Conservation (phyloP, 2,329 filamentous ascomycete species). For the Raffaelea albimanens region DNA sequence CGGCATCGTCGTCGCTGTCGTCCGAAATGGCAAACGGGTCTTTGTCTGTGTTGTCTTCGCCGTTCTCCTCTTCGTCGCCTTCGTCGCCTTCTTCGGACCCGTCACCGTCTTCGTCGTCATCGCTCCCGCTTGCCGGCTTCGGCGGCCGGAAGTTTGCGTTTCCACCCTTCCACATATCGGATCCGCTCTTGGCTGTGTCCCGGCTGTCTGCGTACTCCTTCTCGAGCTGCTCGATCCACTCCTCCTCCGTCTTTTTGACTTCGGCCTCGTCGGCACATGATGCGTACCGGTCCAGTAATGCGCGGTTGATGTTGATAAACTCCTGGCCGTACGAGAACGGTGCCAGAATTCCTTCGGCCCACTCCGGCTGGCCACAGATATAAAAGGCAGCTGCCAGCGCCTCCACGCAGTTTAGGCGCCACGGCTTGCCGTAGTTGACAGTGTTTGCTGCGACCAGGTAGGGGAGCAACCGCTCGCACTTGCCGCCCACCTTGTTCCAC, state of each 20-base stretch:
- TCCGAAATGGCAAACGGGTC: slow-evolving; percentile 64
- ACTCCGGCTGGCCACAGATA: slow-evolving; percentile 85
- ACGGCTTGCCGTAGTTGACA: slow-evolving; percentile 95
- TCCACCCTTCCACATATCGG: slow-evolving; percentile 83
- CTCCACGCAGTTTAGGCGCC: slow-evolving; percentile 92
- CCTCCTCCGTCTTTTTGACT: slow-evolving; percentile 74
- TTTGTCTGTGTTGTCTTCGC: slow-evolving; percentile 20
- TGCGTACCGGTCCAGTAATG: slow-evolving; percentile 74
- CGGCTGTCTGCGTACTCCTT: slow-evolving; percentile 78
- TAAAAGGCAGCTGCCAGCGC: slow-evolving; percentile 85
- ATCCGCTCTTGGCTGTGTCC: slow-evolving; percentile 47
- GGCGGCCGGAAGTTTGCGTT: slow-evolving; percentile 63
- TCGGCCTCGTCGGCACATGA: slow-evolving; percentile 72
- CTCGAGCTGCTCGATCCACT: slow-evolving; percentile 85
- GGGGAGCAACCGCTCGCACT: slow-evolving; percentile 81
- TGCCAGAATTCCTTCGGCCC: slow-evolving; percentile 74
- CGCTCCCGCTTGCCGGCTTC: no score
- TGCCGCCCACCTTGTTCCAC: slow-evolving; percentile 84
- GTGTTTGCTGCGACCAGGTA: slow-evolving; percentile 95
- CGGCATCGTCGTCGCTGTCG: slow-evolving; percentile 58
- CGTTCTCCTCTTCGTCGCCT: slow-evolving; percentile 39
- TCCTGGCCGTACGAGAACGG: slow-evolving; percentile 83
- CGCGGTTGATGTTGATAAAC: slow-evolving; percentile 84
- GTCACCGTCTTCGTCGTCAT: neutral
- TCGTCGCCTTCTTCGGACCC: slow-evolving; percentile 44